phyloP scores from a whole-genome alignment of 306 rosid genomes.

The Aeschynomene evenia region DNA sequence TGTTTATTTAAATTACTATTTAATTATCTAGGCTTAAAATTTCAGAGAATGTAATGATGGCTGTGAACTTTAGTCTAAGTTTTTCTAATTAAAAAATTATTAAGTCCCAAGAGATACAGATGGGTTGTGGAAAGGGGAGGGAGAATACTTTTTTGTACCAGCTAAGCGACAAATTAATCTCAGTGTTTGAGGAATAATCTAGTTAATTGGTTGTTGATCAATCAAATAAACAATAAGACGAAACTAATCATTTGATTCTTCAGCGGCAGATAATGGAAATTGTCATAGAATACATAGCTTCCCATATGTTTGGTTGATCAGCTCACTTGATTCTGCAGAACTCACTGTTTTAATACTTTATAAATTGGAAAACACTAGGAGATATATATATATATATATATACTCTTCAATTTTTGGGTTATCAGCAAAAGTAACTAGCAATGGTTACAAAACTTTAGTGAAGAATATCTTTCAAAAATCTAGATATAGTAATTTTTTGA shows the following conservation, averaged over 20 bases:
- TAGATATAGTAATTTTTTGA: background rate
- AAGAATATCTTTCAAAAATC: too few species aligned
- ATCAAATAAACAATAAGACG: slow-evolving; percentile 11
- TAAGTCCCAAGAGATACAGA: slow-evolving; percentile 26
- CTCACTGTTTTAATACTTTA: background rate
- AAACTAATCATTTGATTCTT: slow-evolving; percentile 26
- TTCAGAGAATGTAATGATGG: slow-evolving; percentile 5
- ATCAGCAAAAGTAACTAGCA: too few species aligned
- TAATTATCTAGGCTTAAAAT: background rate
- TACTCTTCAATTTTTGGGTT: background rate
- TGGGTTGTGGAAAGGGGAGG: slow-evolving; percentile 29
- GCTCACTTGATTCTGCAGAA: background rate
- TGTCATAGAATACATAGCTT: background rate
- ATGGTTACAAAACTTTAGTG: too few species aligned
- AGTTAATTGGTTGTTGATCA: slow-evolving; percentile 4
- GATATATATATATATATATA: too few species aligned
- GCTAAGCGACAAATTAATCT: slow-evolving; percentile 36
- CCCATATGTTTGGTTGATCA: background rate
- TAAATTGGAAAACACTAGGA: background rate
- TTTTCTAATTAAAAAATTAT: slow-evolving; percentile 23
- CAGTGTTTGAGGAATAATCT: slow-evolving; percentile 19
- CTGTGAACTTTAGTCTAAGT: background rate
- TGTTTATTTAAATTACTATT: slow-evolving; percentile 3
- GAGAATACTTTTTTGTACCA: slow-evolving; percentile 32
- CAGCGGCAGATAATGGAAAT: background rate